These are phyloP conservation scores for Claviceps digitariae DNA, from an alignment of 2,329 filamentous ascomycete species.

Conservation along the genomic window DNA sequence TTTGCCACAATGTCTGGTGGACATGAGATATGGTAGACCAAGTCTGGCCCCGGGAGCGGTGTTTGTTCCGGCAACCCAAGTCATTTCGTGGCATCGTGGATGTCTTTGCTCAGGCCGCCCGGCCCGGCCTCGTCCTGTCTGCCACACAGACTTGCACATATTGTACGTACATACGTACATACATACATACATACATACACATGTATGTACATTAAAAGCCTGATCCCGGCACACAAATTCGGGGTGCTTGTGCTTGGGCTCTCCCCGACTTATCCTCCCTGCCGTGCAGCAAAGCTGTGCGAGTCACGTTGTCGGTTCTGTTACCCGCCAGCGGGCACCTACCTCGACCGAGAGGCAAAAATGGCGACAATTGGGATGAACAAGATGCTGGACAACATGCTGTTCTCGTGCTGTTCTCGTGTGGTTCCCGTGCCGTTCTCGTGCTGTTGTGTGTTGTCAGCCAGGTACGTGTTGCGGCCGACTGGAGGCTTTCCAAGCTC, in stretches of 20 bases:
- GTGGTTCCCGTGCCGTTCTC: no score
- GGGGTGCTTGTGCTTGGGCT: not conserved
- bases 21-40: not conserved
- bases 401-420: not conserved
- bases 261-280: not conserved
- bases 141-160: no score
- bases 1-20: no score
- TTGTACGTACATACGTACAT: no score
- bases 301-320: conserved; percentile 1
- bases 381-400: not conserved
- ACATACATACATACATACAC: not conserved
- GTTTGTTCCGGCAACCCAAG: no score
- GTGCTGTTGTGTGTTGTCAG: no score
- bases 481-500: no score
- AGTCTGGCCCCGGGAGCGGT: not conserved
- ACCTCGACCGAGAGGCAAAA: not conserved
- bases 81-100: no score
- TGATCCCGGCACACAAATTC: not conserved
- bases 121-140: no score
- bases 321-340: not conserved
- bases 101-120: no score
- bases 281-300: conserved; percentile 1
- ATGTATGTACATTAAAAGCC: not conserved
- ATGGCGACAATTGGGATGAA: not conserved
- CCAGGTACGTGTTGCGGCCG: not conserved